Evolutionary conservation across 371 early-diverging fungal species (phyloP).

Genomic region (Mucor velutinosus): DNA sequence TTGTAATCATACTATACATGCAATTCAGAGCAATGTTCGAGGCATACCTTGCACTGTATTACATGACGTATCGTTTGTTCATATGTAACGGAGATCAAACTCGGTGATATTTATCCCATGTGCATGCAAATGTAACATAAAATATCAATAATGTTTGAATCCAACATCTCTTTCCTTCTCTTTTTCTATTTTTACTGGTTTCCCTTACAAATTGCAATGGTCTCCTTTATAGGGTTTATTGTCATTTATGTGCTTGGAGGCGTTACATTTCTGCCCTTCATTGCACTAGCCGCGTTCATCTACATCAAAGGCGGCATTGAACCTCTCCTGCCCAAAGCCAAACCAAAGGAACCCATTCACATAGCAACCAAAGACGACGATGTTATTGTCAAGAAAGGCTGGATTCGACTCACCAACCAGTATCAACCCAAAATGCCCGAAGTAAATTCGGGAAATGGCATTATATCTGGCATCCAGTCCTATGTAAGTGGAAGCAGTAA

Average conservation of each 20-base stretch:
- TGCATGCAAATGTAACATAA: not conserved
- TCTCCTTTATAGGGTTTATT: conserved; percentile 18
- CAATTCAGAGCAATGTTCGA: too few species aligned
- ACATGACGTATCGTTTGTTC: not conserved
- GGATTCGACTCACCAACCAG: conserved; percentile 41
- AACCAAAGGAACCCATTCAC: not conserved
- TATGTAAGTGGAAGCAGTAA: conserved; percentile 16
- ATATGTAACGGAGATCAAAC: not conserved
- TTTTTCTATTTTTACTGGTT: not conserved
- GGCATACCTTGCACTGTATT: too few species aligned
- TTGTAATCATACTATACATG: too few species aligned
- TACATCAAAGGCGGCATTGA: conserved; percentile 13
- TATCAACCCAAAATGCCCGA: conserved; percentile 36
- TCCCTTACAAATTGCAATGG: not conserved
- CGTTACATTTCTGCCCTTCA: conserved; percentile 24
- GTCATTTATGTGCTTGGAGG: conserved; percentile 26
- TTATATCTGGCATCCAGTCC: conserved; percentile 32
- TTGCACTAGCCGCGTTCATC: conserved; percentile 6
- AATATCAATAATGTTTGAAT: not conserved
- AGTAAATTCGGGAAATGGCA: conserved; percentile 3
- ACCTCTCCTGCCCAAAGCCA: not conserved
- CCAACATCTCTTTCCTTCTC: not conserved
- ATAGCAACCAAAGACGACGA: conserved; percentile 1
- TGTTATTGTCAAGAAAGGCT: conserved; percentile 38
- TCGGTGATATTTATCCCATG: not conserved